Evolutionary conservation across 192 early-diverging fungal genomes (phyloP).

Genomic region (Podila minutissima): DNA sequence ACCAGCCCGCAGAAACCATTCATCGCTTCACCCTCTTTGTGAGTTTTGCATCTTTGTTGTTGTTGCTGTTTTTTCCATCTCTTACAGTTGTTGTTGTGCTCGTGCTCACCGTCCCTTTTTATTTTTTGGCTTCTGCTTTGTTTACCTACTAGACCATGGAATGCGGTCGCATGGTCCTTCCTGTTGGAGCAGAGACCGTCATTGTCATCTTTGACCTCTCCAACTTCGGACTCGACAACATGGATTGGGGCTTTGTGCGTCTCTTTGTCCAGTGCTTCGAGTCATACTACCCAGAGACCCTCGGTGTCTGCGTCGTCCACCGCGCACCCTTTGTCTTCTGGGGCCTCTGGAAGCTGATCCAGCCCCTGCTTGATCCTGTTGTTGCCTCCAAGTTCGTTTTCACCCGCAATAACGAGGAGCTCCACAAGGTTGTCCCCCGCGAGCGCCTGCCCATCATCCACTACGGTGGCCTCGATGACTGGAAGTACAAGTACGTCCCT

Average conservation of each 20-base stretch:
- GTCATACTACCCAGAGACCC: conserved; percentile 90
- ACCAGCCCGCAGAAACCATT: conserved; percentile 70
- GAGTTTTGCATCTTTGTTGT: conserved; percentile 35
- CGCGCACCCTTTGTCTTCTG: conserved; percentile 91
- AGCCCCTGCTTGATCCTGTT: conserved; percentile 88
- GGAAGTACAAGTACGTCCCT: conserved; percentile 61
- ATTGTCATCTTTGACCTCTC: conserved; percentile 85
- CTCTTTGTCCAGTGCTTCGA: conserved; percentile 85
- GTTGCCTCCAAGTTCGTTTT: conserved; percentile 90
- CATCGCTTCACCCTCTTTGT: conserved; percentile 75
- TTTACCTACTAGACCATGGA: conserved; percentile 67
- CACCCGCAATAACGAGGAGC: conserved; percentile 66
- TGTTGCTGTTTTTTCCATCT: too few relatives aligned
- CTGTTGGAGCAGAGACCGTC: conserved; percentile 67
- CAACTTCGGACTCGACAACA: conserved; percentile 82
- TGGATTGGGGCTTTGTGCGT: conserved; percentile 67
- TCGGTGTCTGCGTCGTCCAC: conserved; percentile 85
- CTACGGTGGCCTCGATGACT: conserved; percentile 68
- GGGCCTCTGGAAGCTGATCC: conserved; percentile 85
- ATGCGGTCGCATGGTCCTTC: conserved; percentile 62
- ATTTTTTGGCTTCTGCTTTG: background rate
- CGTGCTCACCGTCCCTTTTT: background rate
- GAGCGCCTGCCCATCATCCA: conserved; percentile 68
- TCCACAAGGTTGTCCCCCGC: conserved; percentile 70
- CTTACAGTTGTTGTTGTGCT: background rate